Base-by-base conservation (phyloP, 306 rosid genomes). In the Dalbergia cultrata region DNA sequence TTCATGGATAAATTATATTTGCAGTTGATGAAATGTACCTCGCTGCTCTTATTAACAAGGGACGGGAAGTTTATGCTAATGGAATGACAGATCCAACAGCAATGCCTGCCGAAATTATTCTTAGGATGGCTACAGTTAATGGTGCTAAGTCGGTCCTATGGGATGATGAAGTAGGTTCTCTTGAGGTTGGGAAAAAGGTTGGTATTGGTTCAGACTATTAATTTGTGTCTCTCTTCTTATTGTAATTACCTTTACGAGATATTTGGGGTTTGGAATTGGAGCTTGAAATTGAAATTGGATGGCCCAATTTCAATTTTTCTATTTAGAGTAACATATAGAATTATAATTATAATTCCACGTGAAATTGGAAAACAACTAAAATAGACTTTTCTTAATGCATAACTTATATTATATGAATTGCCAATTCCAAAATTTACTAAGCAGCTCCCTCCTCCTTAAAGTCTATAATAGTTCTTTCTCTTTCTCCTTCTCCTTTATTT, bases 21-120 rank as follows among this genome's bases (percentile, higher is more conserved):
- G 67, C 89, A 94, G 98, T 94, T 81, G 98, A 94, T 71, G 98
- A 94, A 82, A 92, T 92, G 97, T 92, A 91, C 85, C 57, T 94
- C 52, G 91, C 98, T 78, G 92, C 98, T 77, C 85, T 94, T 76
- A 92, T 94, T 70, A 94, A 94, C 85, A 94, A 92, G 86, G 92
- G 97, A 37, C 85, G 91, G 83, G 92, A 90, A 86, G 97, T 86
- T 10, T 85, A 43, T 84, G 79, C 73, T 34, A 86, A 80, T 34
- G 97, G 92, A 72, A 87, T 81, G 37, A 89, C 97, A 19, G 92
- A 94, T 85, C 97, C 97, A 35, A 88, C 97, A 17, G 94, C 85
- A 52, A 87, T 94, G 67, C 91, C 89, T 53, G 90, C 97, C 6
- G 97, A 94, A 90, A 89, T 82, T 44, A 85, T 90, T 81, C 87